Percentiles rank a stretch among this genome's conserved stretches.
Conservation (phyloP, 2,329 filamentous ascomycete genomes). For the Aspergillus pseudoterreus region DNA sequence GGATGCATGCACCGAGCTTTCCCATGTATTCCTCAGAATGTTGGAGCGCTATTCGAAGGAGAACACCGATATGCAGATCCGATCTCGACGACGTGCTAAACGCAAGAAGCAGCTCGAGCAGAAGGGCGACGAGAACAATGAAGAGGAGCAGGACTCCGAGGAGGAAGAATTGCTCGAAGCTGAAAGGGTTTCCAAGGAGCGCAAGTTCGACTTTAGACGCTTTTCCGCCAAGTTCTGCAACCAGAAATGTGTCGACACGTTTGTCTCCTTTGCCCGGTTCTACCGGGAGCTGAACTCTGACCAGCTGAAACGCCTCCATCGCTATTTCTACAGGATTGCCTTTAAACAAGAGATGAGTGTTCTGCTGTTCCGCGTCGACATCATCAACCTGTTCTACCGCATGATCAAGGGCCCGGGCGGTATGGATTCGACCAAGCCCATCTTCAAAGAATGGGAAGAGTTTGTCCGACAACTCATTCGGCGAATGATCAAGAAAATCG, state of each 20-base stretch:
- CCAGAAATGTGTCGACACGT: conserved; percentile 84
- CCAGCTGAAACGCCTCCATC: conserved; percentile 86
- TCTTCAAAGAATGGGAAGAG: conserved; percentile 87
- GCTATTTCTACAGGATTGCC: conserved; percentile 88
- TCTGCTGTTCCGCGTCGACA: conserved; percentile 85
- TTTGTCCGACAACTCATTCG: conserved; percentile 79
- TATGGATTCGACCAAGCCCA: conserved; percentile 62
- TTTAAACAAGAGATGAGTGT: conserved; percentile 93
- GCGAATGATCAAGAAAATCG: conserved; percentile 76
- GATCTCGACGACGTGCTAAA: conserved; percentile 70
- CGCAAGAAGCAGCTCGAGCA: conserved; percentile 56
- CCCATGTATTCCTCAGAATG: conserved; percentile 87
- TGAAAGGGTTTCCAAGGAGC: conserved; percentile 69
- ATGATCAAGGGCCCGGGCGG: conserved; percentile 88
- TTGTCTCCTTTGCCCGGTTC: conserved; percentile 72
- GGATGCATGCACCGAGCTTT: conserved; percentile 84
- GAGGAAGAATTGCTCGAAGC: conserved; percentile 71
- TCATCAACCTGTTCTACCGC: conserved; percentile 79
- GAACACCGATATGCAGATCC: conserved; percentile 88
- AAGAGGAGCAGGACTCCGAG: conserved; percentile 57
- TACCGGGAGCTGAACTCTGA: conserved; percentile 74
- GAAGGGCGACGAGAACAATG: conserved; percentile 43
- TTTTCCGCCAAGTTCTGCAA: conserved; percentile 78
- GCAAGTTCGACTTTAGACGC: conserved; percentile 88
- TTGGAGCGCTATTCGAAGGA: conserved; percentile 92